Base-by-base conservation (phyloP, 805 yeast species). In the Cyberlindnera maritima region DNA sequence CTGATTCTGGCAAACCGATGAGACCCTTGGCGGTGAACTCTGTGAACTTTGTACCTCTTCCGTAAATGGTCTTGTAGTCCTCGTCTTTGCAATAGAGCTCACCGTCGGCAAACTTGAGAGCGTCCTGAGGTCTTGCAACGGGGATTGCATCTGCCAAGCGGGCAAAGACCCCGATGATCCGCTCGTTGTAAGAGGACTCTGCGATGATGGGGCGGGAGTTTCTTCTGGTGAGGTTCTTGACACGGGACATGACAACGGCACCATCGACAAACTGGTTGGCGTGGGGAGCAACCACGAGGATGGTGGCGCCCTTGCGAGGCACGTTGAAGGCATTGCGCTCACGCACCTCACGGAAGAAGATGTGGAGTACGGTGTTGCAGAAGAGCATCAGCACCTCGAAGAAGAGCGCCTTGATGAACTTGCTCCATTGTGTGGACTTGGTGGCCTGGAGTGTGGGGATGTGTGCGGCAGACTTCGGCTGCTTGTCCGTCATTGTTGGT, bases 121-220 rank as follows among this genome's bases (percentile, higher is more conserved):
- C 82, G 64, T 92, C 99, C 65, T 94, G 98, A 4, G 95, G 87
- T 54, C 99, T 74, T 9, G 84, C 83, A 2, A 94, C 98, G 0
- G 97, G 96, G 48, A 92, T 91, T 3, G 96, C 77, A 60, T 81
- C 74, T 52, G 88, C 86, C 36, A 81, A 72, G 44, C 81, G 71
- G 7, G 96, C 82, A 54, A 92, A 71, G n/a, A 77, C 61, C 3
- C 97, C 96, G 50, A 92, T 82, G 46, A 88, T 71, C 37, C 68
- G 71, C 38, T 77, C 75, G 42, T 76, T 69, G 61, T 84, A 78
- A 14, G 96, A 84, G 23, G 76, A 74, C 37, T 85, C 95, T 8
- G 98, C 98, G 50, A 90, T 85, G 50, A 91, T 75, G 57, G 89
- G 88, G 29, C 88, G 79, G 13, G 88, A 74, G 47, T 87, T 74